Percentiles rank a stretch among this genome's conserved stretches.
Conservation (phyloP, 306 rosid genomes). For the Dryas drummondii region DNA sequence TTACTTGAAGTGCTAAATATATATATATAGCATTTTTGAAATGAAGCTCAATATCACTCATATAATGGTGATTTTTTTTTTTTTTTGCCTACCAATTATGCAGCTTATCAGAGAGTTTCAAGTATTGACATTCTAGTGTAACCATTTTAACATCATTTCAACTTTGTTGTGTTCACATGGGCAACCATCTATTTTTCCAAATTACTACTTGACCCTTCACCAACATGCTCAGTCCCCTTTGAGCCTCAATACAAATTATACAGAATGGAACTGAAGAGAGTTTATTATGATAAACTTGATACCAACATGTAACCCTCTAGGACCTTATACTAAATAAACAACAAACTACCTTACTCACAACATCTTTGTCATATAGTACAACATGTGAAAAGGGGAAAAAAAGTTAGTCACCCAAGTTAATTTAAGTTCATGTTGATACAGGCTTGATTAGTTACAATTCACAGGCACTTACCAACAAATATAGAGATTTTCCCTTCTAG, state of each 20-base stretch:
- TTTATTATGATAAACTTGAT: not conserved
- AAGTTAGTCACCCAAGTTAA: not conserved
- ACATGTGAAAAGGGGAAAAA: not conserved
- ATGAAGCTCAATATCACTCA: not conserved
- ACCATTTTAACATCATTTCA: not conserved
- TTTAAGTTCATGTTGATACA: not conserved
- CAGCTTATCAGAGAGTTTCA: not conserved
- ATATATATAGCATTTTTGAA: too few species aligned
- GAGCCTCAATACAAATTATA: not conserved
- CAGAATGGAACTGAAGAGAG: not conserved
- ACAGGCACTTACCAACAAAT: not conserved
- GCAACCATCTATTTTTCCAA: not conserved
- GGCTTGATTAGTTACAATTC: not conserved
- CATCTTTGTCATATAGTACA: not conserved
- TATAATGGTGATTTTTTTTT: not conserved
- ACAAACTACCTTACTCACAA: not conserved
- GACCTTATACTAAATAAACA: not conserved
- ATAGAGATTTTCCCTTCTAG: not conserved
- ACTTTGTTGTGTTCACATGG: not conserved
- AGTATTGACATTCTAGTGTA: not conserved
- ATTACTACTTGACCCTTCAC: not conserved
- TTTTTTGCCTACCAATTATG: not conserved
- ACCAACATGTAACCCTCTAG: not conserved
- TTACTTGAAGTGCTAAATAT: not conserved
- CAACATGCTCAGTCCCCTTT: not conserved